phyloP scores from a whole-genome alignment of 2,329 filamentous ascomycete genomes.

The Neonectria neomacrospora region DNA sequence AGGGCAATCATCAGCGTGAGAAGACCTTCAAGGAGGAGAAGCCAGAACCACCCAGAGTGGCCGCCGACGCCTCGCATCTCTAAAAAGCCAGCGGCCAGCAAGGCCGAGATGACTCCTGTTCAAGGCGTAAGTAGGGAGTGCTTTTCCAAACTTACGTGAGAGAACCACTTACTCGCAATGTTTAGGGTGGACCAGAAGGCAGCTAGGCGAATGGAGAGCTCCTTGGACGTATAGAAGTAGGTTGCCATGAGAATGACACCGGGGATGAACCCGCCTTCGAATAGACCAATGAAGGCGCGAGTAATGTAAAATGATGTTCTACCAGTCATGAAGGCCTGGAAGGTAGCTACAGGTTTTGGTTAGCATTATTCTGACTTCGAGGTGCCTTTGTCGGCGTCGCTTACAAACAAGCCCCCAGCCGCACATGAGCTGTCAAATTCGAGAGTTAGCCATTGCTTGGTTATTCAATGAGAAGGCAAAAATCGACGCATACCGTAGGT shows the following conservation, averaged over 20 bases:
- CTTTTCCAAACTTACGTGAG: slow-evolving; percentile 42
- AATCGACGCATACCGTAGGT: slow-evolving; percentile 50
- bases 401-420: slow-evolving; percentile 58
- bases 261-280: slow-evolving; percentile 68
- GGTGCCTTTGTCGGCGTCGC: slow-evolving; percentile 11
- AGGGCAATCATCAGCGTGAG: slow-evolving; percentile 64
- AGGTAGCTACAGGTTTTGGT: slow-evolving; percentile 47
- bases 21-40: slow-evolving; percentile 56
- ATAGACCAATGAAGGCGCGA: slow-evolving; percentile 63
- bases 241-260: slow-evolving; percentile 73
- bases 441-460: background rate
- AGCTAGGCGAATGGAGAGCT: slow-evolving; percentile 73
- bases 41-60: slow-evolving; percentile 66
- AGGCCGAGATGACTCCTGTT: slow-evolving; percentile 58
- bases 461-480: no score
- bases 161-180: slow-evolving; percentile 46
- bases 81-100: slow-evolving; percentile 58
- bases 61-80: slow-evolving; percentile 61
- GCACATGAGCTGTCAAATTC: slow-evolving; percentile 54
- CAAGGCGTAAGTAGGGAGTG: slow-evolving; percentile 50
- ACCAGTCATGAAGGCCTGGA: slow-evolving; percentile 63
- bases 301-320: slow-evolving; percentile 61
- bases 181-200: slow-evolving; percentile 73
- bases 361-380: slow-evolving; percentile 43
- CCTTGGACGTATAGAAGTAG: slow-evolving; percentile 77